Base-by-base conservation (phyloP, 2,329 filamentous ascomycete genomes). In the Curvularia sp. region DNA sequence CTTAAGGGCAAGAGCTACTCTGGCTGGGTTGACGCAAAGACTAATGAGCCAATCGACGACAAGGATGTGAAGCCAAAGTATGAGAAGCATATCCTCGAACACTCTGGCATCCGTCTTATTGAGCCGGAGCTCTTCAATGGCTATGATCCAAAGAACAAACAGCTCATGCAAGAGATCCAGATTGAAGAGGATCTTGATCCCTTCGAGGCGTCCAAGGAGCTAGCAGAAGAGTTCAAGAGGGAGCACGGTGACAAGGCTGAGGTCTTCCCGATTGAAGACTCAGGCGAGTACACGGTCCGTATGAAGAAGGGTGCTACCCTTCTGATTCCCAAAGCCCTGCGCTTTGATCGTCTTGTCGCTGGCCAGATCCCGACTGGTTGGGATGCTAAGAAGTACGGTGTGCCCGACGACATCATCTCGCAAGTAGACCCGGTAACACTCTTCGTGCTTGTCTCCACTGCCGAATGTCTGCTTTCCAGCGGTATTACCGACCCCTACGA, bases 401-500 rank as follows among this genome's bases (percentile, higher is more conserved):
- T 99, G 60, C 93, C 95, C 2, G 95, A 98, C 60, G 95, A 99
- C 76, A 99, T 99, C 77, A 95, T 99, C 77, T 90, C 90, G 39
- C 95, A 99, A 77, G 95, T 99, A 64, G 96, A 99, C 74, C 95
- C 93, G 5, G 94, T 98, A 67, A 97, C 95, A 1, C 85, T 99
- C 48, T 99, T 92, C 76, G 92, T 98, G 28, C 89, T 99, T 45
- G 93, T 98, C 46, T 96, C 92, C 53, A 96, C 93, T 47, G 92
- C 91, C 1, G 96, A 99, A 79, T 89, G 93, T 58, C 88, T 99
- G 7, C 85, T 99, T 50, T 90, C 92, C 28, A 90, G 92, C 63
- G 95, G 95, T 88, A 94, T 99, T 77, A 98, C 95, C 25, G 96
- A 99, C 76, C 96, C 95, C 19, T 99, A 98, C 76, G 95, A 99